Evolutionary conservation across 2,329 filamentous ascomycete genomes (phyloP).

Genomic region (Monilinia vaccinii-corymbosi): DNA sequence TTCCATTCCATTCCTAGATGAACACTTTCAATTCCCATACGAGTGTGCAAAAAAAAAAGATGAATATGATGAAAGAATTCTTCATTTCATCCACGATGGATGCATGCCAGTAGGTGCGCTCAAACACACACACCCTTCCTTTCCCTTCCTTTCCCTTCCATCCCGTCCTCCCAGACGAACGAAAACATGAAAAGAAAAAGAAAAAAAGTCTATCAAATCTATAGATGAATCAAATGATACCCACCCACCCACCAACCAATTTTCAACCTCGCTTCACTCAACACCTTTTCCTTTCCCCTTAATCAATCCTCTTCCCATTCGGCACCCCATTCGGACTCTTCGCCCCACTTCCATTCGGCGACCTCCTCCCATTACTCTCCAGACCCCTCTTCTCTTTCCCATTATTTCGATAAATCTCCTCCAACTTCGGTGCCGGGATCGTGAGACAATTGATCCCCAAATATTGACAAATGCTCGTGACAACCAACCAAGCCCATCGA

Average conservation of each 20-base stretch:
- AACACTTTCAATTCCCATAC: too few relatives aligned
- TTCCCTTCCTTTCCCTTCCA: too few relatives aligned
- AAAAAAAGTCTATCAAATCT: neutral
- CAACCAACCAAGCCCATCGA: slow-evolving; percentile 85
- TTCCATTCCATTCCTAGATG: neutral
- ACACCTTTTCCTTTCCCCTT: neutral
- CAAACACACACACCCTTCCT: too few relatives aligned
- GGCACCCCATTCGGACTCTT: slow-evolving; percentile 16
- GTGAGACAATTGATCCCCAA: slow-evolving; percentile 92
- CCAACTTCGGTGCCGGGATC: slow-evolving; percentile 53
- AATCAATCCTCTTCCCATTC: slow-evolving; percentile 24
- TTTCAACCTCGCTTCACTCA: neutral
- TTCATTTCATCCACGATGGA: too few relatives aligned
- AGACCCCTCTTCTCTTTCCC: slow-evolving; percentile 17
- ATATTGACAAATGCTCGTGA: slow-evolving; percentile 83
- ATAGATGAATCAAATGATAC: neutral
- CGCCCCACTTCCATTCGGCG: slow-evolving; percentile 17
- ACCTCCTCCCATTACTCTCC: slow-evolving; percentile 12
- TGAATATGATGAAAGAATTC: too few relatives aligned
- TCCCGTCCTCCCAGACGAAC: too few relatives aligned
- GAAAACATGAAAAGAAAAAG: too few relatives aligned
- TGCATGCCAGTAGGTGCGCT: too few relatives aligned
- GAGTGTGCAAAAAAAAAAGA: too few relatives aligned
- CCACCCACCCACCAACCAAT: neutral
- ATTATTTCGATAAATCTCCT: slow-evolving; percentile 12